These are phyloP conservation scores for Chaetomium fimeti DNA, from an alignment of 495 filamentous ascomycete species.

Conservation along the genomic window DNA sequence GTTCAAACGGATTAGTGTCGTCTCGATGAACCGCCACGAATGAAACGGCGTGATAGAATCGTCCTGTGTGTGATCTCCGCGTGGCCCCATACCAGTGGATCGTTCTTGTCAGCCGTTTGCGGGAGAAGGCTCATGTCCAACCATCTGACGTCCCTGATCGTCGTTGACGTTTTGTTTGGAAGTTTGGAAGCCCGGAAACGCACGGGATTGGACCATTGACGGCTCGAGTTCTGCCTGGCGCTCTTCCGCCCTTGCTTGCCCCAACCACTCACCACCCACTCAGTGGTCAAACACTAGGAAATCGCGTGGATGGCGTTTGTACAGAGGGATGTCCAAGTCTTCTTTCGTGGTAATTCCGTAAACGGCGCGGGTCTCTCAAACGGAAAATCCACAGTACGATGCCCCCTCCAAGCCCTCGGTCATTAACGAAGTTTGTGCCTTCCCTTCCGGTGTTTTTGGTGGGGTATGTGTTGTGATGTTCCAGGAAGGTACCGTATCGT, in stretches of 20 bases:
- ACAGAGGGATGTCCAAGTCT: too few relatives aligned
- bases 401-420: too few relatives aligned
- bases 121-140: background rate
- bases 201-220: constrained; percentile 12
- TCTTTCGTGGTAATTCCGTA: background rate
- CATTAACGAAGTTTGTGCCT: background rate
- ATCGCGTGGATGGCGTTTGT: background rate
- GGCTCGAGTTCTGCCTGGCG: constrained; percentile 27
- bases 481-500: background rate
- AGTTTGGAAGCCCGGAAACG: background rate
- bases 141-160: background rate
- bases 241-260: constrained; percentile 16
- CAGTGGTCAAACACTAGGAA: constrained; percentile 15
- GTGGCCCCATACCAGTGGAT: constrained; percentile 16
- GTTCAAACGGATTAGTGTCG: background rate
- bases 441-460: background rate
- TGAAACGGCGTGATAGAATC: background rate
- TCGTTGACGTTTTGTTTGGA: constrained; percentile 1
- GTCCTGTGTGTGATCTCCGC: constrained; percentile 13
- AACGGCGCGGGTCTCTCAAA: background rate
- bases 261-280: constrained; percentile 21
- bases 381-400: background rate
- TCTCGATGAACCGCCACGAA: background rate
- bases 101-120: background rate
- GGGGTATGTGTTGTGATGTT: too few relatives aligned